Percentiles rank a stretch among this genome's conserved stretches.
These are phyloP conservation scores for Poterioochromonas sp. DNA, from an alignment of 352 stramenopile species.

Conservation along the genomic window DNA sequence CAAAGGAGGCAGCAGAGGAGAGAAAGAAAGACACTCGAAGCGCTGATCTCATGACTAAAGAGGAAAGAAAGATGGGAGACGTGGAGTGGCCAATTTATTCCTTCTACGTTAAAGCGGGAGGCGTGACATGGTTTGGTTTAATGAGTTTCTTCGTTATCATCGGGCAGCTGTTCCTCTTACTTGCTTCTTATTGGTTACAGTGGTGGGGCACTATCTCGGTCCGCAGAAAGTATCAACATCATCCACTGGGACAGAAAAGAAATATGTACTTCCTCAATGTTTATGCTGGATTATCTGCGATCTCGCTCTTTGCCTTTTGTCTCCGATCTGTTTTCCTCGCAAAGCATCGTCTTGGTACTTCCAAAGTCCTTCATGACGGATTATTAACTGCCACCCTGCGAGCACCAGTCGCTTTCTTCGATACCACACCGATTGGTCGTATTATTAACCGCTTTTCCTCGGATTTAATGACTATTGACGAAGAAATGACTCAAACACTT, in stretches of 20 bases:
- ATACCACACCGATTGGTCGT: conserved; percentile 66
- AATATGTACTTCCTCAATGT: background rate
- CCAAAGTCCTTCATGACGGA: background rate
- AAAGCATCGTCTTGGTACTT: background rate
- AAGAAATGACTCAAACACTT: conserved; percentile 37
- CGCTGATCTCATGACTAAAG: background rate
- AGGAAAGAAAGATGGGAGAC: conserved; percentile 1
- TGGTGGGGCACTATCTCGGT: background rate
- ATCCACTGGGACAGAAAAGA: background rate
- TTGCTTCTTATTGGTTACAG: background rate
- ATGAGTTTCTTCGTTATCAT: background rate
- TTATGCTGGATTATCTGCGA: background rate
- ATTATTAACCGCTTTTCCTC: conserved; percentile 85
- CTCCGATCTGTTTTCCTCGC: background rate
- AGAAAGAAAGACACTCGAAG: background rate
- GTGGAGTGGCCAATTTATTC: background rate
- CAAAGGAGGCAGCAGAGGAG: background rate
- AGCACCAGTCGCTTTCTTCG: conserved; percentile 62
- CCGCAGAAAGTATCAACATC: background rate
- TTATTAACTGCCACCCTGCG: conserved; percentile 49
- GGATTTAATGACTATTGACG: conserved; percentile 77
- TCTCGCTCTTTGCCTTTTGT: conserved; percentile 50
- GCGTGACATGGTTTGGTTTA: background rate
- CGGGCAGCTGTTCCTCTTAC: background rate
- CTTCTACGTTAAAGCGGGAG: background rate